Base-by-base conservation (phyloP, 805 yeast species). In the Aciculoconidium aculeatum region DNA sequence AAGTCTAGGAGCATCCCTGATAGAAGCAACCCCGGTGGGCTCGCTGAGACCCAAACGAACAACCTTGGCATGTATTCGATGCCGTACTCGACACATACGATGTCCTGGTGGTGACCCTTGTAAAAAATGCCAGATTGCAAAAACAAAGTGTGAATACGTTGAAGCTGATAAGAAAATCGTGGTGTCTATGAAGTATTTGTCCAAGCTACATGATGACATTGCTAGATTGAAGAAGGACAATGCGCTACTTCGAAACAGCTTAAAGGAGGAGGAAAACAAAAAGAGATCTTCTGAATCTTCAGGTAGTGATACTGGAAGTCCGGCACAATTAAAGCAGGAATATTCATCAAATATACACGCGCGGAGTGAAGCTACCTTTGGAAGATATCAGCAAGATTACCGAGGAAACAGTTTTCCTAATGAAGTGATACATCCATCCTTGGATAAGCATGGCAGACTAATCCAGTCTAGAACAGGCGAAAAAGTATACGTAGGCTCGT, bases 101-200 rank as follows among this genome's bases (percentile, higher is more conserved):
- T 82, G 92, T 46, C 85, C 85, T 9, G 87, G 87, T 2, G 85
- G 84, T 1, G 72, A 77, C 27, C 86, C 87, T 0, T 82, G 92
- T 49, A 52, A 60, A 28, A 76, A 76, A 44, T 82, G 92, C 47
- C 53, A 52, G 9, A 48, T 65, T 27, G 72, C 80, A 10, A 67
- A 65, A 27, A 58, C 75, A 3, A 62, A 64, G 13, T 82, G 92
- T 56, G 86, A 79, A 42, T 82, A 80, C 41, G 67, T 72, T 11
- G 85, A 77, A 45, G 83, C 79, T 7, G 82, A 79, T 28, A 77
- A 73, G 56, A 80, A 81, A 43, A 65, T 82, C 8, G 83, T 80
- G 16, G 80, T 81, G 0, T 78, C 87, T 1, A 68, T 80, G 73
- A 77, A 73, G 42, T 81, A 81, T 45, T 47, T 82, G 28, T 72